A percentile compares a stretch with the other conserved stretches of the same genome.
Evolutionary conservation across 257 asterid genomes (phyloP).

Genomic region (Solanum chiquidenum): DNA sequence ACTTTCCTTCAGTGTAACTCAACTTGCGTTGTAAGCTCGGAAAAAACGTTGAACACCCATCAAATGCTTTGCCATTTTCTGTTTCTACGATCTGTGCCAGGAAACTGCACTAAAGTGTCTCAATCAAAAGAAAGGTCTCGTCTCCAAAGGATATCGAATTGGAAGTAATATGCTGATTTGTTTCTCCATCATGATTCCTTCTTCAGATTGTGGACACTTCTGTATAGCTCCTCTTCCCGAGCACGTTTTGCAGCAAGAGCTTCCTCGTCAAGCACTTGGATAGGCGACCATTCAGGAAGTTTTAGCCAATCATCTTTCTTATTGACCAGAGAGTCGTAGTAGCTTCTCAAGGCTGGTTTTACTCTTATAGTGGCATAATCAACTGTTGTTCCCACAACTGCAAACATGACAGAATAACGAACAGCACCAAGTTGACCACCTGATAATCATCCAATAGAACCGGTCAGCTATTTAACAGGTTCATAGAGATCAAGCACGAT

Average conservation of each 20-base stretch:
- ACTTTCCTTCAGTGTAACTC: not conserved
- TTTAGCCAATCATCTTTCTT: slow-evolving; percentile 41
- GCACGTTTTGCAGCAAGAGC: slow-evolving; percentile 80
- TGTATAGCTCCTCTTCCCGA: slow-evolving; percentile 49
- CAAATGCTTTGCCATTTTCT: not conserved
- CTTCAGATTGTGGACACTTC: slow-evolving; percentile 44
- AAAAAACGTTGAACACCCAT: not conserved
- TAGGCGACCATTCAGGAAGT: slow-evolving; percentile 95
- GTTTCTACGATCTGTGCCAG: not conserved
- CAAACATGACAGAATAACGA: slow-evolving; percentile 66
- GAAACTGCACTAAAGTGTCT: not conserved
- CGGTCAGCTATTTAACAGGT: not conserved
- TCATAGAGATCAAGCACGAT: not conserved
- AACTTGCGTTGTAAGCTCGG: not conserved
- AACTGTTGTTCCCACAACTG: slow-evolving; percentile 70
- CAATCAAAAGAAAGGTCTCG: not conserved
- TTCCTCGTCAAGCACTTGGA: slow-evolving; percentile 73
- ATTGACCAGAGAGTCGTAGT: slow-evolving; percentile 13
- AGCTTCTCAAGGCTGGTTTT: slow-evolving; percentile 37
- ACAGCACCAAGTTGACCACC: slow-evolving; percentile 76
- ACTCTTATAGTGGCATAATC: slow-evolving; percentile 56
- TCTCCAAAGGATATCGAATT: not conserved
- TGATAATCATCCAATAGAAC: slow-evolving; percentile 2
- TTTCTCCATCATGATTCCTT: slow-evolving; percentile 35
- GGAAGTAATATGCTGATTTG: not conserved